Evolutionary conservation across 768 basidiomycete species (phyloP), one percentile per base, ranked within the genome.

Genomic region (Russula ochroleuca): DNA sequence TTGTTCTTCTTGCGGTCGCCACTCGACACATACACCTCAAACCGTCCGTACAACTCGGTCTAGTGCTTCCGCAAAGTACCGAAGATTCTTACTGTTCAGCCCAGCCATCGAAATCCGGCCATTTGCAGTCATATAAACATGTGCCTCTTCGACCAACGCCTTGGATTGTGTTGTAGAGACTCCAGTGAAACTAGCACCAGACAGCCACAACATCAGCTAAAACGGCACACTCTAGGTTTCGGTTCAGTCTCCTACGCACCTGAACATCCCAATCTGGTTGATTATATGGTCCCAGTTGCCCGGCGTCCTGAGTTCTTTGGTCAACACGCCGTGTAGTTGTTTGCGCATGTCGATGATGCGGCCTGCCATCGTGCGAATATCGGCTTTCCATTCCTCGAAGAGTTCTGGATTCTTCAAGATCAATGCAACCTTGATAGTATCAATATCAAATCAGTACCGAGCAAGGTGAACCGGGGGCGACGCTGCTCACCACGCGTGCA

Each of bases 191-290:
- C 92, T 92, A 73, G 67, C 38, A 61, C 13, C 50, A 43, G 40
- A 60, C 40, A 60, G 15, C 2, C 33, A 43, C 52, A 59, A 40
- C 56, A 23, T 71, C 64, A 72, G 72, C 62, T 47, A 9, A 35
- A 10, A 13, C 55, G 8, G 2, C 51, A 23, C 15, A 19, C 11
- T 31, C 28, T 33, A 11, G 19, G 10, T 15, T 31, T 15, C 5
- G 3, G 41, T 31, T 8, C 3, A 33, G 28, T 37, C 4, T 50
- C n/a, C 41, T 10, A 70, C 80, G 64, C 73, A 93, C 86, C 90
- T 93, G 81, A 95, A 97, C 95, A 96, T 97, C 61, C 95, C 96
- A 75, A 98, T 98, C 80, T 98, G 97, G 57, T 85, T 83, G 69
- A 88, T 78, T 70, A 99, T 96, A 76, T 98, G 96, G n/a, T 87